These are phyloP conservation scores for Spathaspora sp. DNA, from an alignment of 1,139 yeast species.

Conservation along the genomic window DNA sequence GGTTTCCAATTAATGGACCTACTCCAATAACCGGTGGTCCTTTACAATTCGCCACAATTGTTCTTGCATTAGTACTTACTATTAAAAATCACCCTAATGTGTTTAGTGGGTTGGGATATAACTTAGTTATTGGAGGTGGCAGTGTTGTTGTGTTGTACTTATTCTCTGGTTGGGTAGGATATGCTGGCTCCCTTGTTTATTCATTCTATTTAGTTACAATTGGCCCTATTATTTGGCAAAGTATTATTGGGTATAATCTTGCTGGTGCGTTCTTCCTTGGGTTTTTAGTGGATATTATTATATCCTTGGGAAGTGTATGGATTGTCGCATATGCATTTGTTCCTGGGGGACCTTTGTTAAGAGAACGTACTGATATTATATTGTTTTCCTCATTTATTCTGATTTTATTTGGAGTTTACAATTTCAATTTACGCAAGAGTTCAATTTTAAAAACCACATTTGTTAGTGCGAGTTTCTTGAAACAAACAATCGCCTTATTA, in stretches of 20 bases:
- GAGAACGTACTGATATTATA: slow-evolving; percentile 85
- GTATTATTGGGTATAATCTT: slow-evolving; percentile 58
- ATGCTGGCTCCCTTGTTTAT: slow-evolving; percentile 68
- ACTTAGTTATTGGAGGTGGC: slow-evolving; percentile 42
- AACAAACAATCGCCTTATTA: slow-evolving; percentile 24
- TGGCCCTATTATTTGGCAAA: slow-evolving; percentile 62
- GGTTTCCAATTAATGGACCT: slow-evolving; percentile 86
- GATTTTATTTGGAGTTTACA: slow-evolving; percentile 41
- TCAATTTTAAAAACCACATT: slow-evolving; percentile 22
- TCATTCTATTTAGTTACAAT: slow-evolving; percentile 62
- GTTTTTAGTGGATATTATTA: slow-evolving; percentile 52
- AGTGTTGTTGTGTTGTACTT: slow-evolving; percentile 52
- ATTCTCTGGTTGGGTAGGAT: slow-evolving; percentile 79
- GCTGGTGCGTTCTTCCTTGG: slow-evolving; percentile 58
- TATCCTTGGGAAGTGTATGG: slow-evolving; percentile 87
- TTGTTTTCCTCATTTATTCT: slow-evolving; percentile 46
- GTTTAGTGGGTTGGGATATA: slow-evolving; percentile 27
- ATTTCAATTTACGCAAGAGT: slow-evolving; percentile 28
- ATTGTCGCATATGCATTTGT: slow-evolving; percentile 97
- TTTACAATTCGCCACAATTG: slow-evolving; percentile 58
- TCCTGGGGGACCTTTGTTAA: slow-evolving; percentile 83
- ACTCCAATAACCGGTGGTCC: slow-evolving; percentile 88
- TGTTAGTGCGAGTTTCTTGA: slow-evolving; percentile 21
- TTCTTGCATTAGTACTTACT: slow-evolving; percentile 49
- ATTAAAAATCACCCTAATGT: slow-evolving; percentile 24